These are phyloP conservation scores for Rhamnella rubrinervis DNA, from an alignment of 331 rosid species.

Conservation along the genomic window DNA sequence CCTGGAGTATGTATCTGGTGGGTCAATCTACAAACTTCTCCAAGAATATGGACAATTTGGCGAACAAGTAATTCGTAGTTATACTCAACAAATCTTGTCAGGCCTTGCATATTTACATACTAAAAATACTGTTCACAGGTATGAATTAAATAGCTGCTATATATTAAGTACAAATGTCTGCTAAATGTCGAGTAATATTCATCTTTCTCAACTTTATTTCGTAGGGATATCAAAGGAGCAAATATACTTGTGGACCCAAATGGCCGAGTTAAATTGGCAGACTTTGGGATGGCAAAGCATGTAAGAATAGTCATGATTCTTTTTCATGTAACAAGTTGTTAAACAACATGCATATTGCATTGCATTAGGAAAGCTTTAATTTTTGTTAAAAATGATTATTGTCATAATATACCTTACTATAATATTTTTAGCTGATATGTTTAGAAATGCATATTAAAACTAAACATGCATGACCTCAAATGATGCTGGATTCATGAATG, in stretches of 20 bases:
- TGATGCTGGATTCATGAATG: neutral
- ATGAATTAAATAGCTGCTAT: slow-evolving; percentile 7
- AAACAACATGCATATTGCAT: slow-evolving; percentile 15
- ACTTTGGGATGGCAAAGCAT: slow-evolving; percentile 99
- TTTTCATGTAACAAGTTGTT: slow-evolving; percentile 17
- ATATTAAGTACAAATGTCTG: slow-evolving; percentile 5
- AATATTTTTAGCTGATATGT: neutral
- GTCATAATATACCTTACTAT: neutral
- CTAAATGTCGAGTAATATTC: slow-evolving; percentile 9
- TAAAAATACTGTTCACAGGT: slow-evolving; percentile 92
- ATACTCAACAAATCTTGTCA: slow-evolving; percentile 89
- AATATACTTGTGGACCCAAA: slow-evolving; percentile 94
- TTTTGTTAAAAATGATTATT: neutral
- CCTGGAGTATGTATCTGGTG: slow-evolving; percentile 97
- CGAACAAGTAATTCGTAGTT: slow-evolving; percentile 81
- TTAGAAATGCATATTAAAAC: neutral
- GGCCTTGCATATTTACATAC: slow-evolving; percentile 97
- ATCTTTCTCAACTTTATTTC: slow-evolving; percentile 25
- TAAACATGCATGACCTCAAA: neutral
- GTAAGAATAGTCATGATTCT: slow-evolving; percentile 48
- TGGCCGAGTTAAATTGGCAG: slow-evolving; percentile 94
- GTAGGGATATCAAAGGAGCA: slow-evolving; percentile 98
- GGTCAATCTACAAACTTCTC: slow-evolving; percentile 93
- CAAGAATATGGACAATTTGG: slow-evolving; percentile 92
- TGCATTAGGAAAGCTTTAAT: neutral